phyloP scores from a whole-genome alignment of 2,329 filamentous ascomycete genomes.

The Leptoxyphium fumago region DNA sequence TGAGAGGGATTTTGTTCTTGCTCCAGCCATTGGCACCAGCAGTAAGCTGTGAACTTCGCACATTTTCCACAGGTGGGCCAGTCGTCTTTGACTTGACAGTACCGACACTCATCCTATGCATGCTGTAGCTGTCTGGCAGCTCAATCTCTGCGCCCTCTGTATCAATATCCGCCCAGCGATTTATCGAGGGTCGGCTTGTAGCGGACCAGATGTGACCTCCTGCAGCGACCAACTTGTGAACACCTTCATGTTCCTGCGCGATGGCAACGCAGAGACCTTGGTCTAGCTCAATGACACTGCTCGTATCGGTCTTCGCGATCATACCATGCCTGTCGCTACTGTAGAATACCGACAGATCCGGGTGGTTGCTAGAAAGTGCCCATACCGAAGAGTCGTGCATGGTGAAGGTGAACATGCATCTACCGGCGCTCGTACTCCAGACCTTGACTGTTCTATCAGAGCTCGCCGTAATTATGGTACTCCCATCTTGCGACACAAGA shows the following conservation, averaged over 20 bases:
- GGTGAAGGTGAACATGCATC: constrained; percentile 94
- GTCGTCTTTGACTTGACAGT: constrained; percentile 28
- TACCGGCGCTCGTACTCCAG: constrained; percentile 87
- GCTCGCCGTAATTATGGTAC: constrained; percentile 85
- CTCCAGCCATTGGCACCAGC: constrained; percentile 10
- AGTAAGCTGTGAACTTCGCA: neutral
- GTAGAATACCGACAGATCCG: constrained; percentile 78
- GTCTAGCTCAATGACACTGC: constrained; percentile 61
- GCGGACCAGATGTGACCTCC: constrained; percentile 79
- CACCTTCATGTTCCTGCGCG: constrained; percentile 78
- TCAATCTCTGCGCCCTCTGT: constrained; percentile 57
- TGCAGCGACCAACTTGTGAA: constrained; percentile 48
- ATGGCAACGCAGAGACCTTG: constrained; percentile 83
- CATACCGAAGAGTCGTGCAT: constrained; percentile 99
- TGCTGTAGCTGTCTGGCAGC: constrained; percentile 30
- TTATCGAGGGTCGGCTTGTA: constrained; percentile 80
- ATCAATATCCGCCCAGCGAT: constrained; percentile 78
- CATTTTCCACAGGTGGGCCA: constrained; percentile 14
- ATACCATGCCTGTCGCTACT: constrained; percentile 84
- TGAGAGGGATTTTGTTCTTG: constrained; percentile 57
- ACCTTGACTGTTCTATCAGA: constrained; percentile 96
- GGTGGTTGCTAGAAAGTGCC: constrained; percentile 83
- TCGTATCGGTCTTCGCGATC: constrained; percentile 90
- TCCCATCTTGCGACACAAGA: constrained; percentile 72
- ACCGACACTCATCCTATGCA: constrained; percentile 40